These are phyloP conservation scores for Hamamelis virginiana DNA, from an alignment of 164 flowering plant species.

Conservation along the genomic window DNA sequence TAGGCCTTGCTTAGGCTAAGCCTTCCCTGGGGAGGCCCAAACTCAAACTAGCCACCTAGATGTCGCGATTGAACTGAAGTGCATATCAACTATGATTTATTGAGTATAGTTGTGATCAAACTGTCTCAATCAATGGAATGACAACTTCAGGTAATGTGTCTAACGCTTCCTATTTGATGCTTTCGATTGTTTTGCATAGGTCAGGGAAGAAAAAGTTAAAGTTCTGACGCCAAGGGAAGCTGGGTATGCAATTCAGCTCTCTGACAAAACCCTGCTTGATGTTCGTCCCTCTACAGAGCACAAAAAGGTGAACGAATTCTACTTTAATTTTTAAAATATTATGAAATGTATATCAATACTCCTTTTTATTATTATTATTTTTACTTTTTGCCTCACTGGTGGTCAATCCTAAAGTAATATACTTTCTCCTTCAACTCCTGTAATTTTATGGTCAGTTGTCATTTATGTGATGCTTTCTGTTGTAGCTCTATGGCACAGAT, in stretches of 20 bases:
- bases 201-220: conserved; percentile 83
- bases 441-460: no score
- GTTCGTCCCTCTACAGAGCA: conserved; percentile 87
- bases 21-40: background rate
- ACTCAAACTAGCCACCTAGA: background rate
- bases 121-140: background rate
- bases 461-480: no score
- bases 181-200: conserved; percentile 34
- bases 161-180: conserved; percentile 1
- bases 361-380: no score
- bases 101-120: background rate
- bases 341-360: no score
- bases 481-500: no score
- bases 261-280: conserved; percentile 79
- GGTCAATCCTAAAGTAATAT: no score
- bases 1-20: background rate
- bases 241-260: conserved; percentile 96
- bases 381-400: no score
- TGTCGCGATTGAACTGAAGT: background rate
- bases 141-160: background rate
- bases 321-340: no score
- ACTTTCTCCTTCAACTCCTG: no score
- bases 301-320: conserved; percentile 51
- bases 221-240: conserved; percentile 86
- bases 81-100: background rate